Base-by-base conservation (phyloP, 345 rosid genomes). In the Leavenworthia alabamica region DNA sequence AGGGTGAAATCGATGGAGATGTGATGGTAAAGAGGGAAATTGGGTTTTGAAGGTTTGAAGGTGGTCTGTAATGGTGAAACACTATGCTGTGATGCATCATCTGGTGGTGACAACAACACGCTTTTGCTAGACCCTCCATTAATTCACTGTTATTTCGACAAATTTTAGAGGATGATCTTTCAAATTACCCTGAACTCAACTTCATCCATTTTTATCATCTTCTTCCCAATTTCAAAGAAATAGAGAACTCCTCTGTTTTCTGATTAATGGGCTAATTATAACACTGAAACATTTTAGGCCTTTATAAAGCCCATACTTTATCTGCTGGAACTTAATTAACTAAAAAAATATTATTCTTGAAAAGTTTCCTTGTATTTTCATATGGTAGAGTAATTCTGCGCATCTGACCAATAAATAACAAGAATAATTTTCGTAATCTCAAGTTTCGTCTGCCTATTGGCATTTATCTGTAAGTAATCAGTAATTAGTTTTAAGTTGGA, bases 21-120 rank as follows among this genome's bases (percentile, higher is more conserved):
- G 75, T 71, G 64, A 71, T 40, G 44, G 70, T 65, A 55, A 71
- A 71, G 23, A 62, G 74, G 56, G 74, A 70, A 3, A 70, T 55
- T 15, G 69, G 64, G 64, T 46, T 62, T 47, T 70, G 74, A 54
- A 70, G 74, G 32, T 46, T 62, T 1, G 37, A 54, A 62, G 68
- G 74, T 55, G 74, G 58, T 62, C 64, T 62, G 68, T 62, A 70
- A 54, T 54, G 63, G 68, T 62, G 62, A 39, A 70, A 53, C 2
- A 59, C 68, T 42, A 69, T 53, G 49, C 9, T 68, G 31, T 60
- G 59, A 1, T 47, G 46, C 37, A 48, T 46, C 44, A n/a, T n/a
- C n/a, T n/a, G n/a, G n/a, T n/a, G n/a, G n/a, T 44, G 52, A 11
- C 47, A 52, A 48, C 65, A 68, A 44, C 23, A 67, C 19, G 72